Conservation (phyloP, 1,284 basidiomycete genomes). For the Fistulinella cinereoalba region DNA sequence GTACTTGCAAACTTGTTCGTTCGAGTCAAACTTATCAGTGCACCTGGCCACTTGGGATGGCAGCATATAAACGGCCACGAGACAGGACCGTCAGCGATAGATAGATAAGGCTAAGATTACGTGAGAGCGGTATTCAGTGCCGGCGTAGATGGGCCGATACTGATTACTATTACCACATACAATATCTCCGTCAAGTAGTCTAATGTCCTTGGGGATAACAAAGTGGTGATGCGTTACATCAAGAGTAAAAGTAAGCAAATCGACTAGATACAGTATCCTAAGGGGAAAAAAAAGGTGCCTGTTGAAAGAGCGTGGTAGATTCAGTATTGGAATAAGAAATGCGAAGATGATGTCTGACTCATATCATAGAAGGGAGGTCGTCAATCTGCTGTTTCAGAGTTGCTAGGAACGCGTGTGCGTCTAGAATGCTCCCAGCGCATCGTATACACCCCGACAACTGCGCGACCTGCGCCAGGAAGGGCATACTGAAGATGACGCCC, state of each 20-base stretch:
- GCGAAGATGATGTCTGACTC: constrained; percentile 12
- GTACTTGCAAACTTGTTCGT: neutral
- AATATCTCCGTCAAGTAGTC: neutral
- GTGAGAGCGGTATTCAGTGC: no score
- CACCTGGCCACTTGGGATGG: no score
- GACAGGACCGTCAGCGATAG: neutral
- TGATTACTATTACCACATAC: constrained; percentile 7
- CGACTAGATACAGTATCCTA: no score
- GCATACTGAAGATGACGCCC: constrained; percentile 56
- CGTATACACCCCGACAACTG: constrained; percentile 50
- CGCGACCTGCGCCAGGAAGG: constrained; percentile 55
- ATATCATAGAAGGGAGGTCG: constrained; percentile 55
- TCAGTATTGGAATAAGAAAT: no score
- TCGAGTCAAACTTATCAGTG: no score
- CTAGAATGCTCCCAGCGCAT: constrained; percentile 61
- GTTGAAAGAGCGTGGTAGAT: no score
- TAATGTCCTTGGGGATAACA: no score
- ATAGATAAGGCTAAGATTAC: neutral
- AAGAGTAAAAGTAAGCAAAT: no score
- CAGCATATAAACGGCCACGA: no score
- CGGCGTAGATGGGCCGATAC: no score
- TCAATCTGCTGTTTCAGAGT: constrained; percentile 57
- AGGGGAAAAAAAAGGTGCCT: no score
- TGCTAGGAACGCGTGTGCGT: constrained; percentile 54
- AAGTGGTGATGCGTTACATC: no score